Base-by-base conservation (phyloP, 164 flowering plant genomes). In the Magnolia officinalis region DNA sequence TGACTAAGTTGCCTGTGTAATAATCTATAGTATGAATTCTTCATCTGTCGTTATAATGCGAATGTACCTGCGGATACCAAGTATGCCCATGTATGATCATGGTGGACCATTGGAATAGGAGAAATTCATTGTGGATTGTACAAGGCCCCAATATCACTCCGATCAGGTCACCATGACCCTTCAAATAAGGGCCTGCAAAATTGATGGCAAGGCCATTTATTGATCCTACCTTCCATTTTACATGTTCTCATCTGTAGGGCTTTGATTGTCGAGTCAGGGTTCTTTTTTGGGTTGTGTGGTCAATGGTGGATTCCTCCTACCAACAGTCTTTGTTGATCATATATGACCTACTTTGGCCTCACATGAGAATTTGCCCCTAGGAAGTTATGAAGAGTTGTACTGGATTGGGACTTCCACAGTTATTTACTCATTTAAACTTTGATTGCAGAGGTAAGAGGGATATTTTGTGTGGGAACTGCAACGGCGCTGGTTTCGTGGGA, bases 401-500 rank as follows among this genome's bases (percentile, higher is more conserved):
- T 37, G 45, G 45, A 37, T 37, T 9, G 2, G 61, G 13, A 55
- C 18, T 16, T 16, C 61, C 61, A 55, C 10, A 2, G 13, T 10
- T 10, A 16, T 55, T 55, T 11, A 55, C 61, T 24, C 31, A 16
- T 72, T 6, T 31, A 18, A 24, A 37, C 68, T 51, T 63, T 80
- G 67, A 37, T 74, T 83, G 84, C 92, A 94, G 98, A 75, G 98
- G 97, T 29, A 94, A 88, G 74, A 88, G 79, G 87, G 96, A 92
- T 3, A 86, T 92, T 19, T 78, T 94, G 52, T 94, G 98, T 71
- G 98, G 98, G 31, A 81, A 82, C 74, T 94, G 97, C 78, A 94
- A 94, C 83, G 97, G 98, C 76, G 98, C 98, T 82, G 98, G 98
- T 52, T 94, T 92, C 71, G 1, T 87, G 23, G 98, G 98, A 69